Base-by-base conservation (phyloP, 495 filamentous ascomycete genomes). In the Penicillium herquei region DNA sequence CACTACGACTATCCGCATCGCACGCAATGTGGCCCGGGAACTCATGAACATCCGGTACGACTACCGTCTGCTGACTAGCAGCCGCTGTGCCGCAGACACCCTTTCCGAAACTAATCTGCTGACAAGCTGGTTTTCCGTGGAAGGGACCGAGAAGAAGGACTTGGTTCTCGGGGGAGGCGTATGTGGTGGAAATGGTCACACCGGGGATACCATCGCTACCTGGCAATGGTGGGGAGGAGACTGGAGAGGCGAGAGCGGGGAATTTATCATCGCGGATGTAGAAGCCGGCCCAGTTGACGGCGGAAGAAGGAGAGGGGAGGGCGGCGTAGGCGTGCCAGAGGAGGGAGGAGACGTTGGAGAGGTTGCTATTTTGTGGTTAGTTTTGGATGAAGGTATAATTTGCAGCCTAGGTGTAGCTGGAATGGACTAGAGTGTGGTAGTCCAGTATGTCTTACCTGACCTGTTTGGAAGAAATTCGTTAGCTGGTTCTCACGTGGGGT, bases 1-100 rank as follows among this genome's bases (percentile, higher is more conserved):
- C 92, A 70, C 91, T 95, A 68, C 78, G 84, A 54, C 84, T 90
- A 54, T 83, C 87, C 9, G 80, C 82, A 71, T 96, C 92, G 65
- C 92, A 96, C 6, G 92, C 90, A 68, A 97, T 96, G 73, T 97
- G 92, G 4, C 89, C 92, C 3, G 90, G 87, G 66, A 96, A 96
- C 40, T 72, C 55, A 18, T 84, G 71, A 10, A 96, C 90, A 69
- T 97, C 87, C 7, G 76, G 72, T 6, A 96, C 88, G 3, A 96
- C 63, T 49, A 92, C 81, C 3, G 86, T 93, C 49, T 74, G 70
- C 42, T 76, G 69, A 8, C 74, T 84, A 21, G 73, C 63, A 0
- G 90, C 92, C 3, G 90, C 92, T 0, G 87, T 75, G 0, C 92
- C 92, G 67, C 92, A 96, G 4, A 96, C 92, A 8, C 92, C 92